Base-by-base conservation (phyloP, 2,329 filamentous ascomycete genomes). In the Chalaropsis thielavioides region DNA sequence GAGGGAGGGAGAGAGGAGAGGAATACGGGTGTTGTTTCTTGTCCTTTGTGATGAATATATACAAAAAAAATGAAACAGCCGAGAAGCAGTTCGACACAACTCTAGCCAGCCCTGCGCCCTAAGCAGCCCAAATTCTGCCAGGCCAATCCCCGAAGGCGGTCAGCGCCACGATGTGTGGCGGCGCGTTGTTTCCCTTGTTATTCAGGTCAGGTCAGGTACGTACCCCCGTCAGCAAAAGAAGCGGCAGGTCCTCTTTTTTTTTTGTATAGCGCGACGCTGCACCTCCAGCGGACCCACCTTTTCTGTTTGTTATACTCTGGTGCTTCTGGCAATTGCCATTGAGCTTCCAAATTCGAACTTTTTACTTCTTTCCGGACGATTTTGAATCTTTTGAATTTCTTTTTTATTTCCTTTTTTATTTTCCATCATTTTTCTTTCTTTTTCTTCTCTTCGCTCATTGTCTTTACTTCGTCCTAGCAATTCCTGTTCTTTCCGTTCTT, bases 181-280 rank as follows among this genome's bases (percentile, higher is more conserved):
- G 49, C 62, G 62, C 62, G 62, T 64, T 59, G 27, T 24, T 54
- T 62, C 24, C 24, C 54, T 35, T 58, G 6, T 58, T 58, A 17
- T n/a, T 7, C 17, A n/a, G 15, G 6, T 6, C n/a, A n/a, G n/a
- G n/a, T n/a, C n/a, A n/a, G n/a, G n/a, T n/a, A n/a, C n/a, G n/a
- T n/a, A n/a, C n/a, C 6, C 35, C 35, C 35, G 35, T 38, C 35
- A 38, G 35, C 35, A 38, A 4, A 38, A 10, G 35, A 38, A 38
- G 35, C 35, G 35, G 35, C 35, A 38, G 35, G 35, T 38, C 3
- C 17, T 19, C 38, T 38, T 27, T 31, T n/a, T 22, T n/a, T n/a
- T n/a, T n/a, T n/a, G n/a, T n/a, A n/a, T 31, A 58, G 54, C 54
- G 54, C 54, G 59, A 61, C 59, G 40, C 40, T 41, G 8, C 40